Evolutionary conservation across 495 filamentous ascomycete genomes (phyloP), one percentile per base, ranked within the genome.

Genomic region (Talaromyces trachyspermus): DNA sequence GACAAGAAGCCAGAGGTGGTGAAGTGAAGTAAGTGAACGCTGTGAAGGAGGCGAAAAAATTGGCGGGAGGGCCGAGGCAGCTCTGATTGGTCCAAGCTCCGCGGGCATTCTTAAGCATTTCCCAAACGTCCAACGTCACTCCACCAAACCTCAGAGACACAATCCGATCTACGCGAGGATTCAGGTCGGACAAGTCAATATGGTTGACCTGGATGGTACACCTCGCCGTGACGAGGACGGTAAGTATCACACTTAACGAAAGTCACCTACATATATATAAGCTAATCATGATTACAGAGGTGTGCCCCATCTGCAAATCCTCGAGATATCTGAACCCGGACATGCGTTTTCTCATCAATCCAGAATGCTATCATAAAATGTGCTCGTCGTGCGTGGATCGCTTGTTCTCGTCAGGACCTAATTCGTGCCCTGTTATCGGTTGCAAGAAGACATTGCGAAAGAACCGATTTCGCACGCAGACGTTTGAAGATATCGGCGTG

Each of bases 351-450:
- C 85, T 94, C 52, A 87, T 97, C 65, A 95, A 96, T 65, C 86
- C 91, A 14, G 88, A 94, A 71, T 99, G 92, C 77, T 99, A 97
- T 75, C 92, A 99, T 77, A 87, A 86, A 51, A 95, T 99, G 88
- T 99, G 92, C 69, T 79, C 83, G 56, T 86, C 84, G 26, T 97
- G 92, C 72, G 91, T 97, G 41, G 86, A 89, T 70, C 84, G 90
- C 20, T 87, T 95, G 50, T 98, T 96, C 77, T 85, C 84, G 19
- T 80, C 83, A 18, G 91, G 92, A 0, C 92, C 94, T 0, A 84
- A 89, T 10, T 82, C 85, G 37, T 99, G 92, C 54, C 92, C 92
- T 4, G 85, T 95, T 48, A 84, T 89, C 1, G 85, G 83, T 14
- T 99, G 92, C 65, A 75, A 77, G 53, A 79, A 82, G 53, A 96